Evolutionary conservation across 306 rosid species (phyloP), one percentile per base, ranked within the genome.

Genomic region (Lathyrus oleraceus): DNA sequence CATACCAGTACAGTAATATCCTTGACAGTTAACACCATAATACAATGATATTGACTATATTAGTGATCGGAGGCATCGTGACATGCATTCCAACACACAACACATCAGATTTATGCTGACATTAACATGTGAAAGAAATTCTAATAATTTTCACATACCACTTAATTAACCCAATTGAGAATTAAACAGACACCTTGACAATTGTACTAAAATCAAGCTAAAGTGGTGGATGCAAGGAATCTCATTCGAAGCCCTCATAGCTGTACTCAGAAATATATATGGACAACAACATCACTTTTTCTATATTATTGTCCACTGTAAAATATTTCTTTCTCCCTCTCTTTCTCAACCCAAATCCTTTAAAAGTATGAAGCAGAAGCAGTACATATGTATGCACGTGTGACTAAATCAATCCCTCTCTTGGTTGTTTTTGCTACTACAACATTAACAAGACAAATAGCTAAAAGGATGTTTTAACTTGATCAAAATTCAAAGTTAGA

Each of bases 131-230:
- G 8, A 53, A 21, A 53, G 14, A 21, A 56, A 13, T 27, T 56
- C 19, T 56, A 12, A 25, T 14, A 56, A 56, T 25, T 56, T 56
- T 56, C 39, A 54, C n/a, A 21, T 5, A 13, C 61, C 62, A 25
- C 19, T 57, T 27, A 27, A 52, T 12, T 53, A 73, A 17, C 49
- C 35, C 48, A 23, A 57, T 13, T 56, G 23, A 64, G n/a, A 45
- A 48, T 47, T 27, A 57, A 19, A 69, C 76, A 25, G n/a, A 39
- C 59, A 69, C 36, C 36, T 57, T 4, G 19, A 58, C 61, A 75
- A 16, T 14, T 52, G 54, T 56, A 66, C 44, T 58, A 48, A 58
- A 32, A 35, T 43, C 47, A 61, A 49, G 19, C 66, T 79, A 53
- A 62, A 62, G 53, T 42, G 42, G 56, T 35, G 10, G 38, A 68